Evolutionary conservation across 73 alveolate species (phyloP), one percentile per base, ranked within the genome.

Genomic region (Blepharisma stoltei): DNA sequence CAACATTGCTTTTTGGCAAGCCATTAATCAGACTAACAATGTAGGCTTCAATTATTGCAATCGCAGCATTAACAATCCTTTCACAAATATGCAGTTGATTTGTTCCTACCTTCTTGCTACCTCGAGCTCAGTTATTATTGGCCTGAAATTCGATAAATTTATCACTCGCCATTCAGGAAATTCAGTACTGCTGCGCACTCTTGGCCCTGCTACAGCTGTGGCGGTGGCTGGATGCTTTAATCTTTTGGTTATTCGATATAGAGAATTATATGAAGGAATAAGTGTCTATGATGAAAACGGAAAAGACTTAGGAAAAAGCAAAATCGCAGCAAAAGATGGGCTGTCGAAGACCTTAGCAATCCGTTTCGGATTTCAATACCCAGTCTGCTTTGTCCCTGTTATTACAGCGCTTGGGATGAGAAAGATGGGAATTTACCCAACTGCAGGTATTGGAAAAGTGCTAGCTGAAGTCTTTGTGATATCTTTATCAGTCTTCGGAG

Each of bases 201-300:
- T 81, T 43, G 82, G 86, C 14, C 70, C 88, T 37, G 82, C 69
- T n/a, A 45, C 87, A 6, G 95, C 95, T 3, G 91, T 81, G 6
- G 92, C 90, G 1, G 54, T 84, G 3, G 95, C 95, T 21, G 92
- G 92, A 0, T 88, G 82, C 83, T 47, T 67, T 23, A 88, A 88
- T 76, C 70, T 88, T n/a, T 47, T 68, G 55, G 68, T 84, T 66
- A 88, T 88, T 88, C 65, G 95, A 52, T 66, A 75, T 71, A 78
- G 84, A 76, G 95, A 88, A 50, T 49, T 77, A 44, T 46, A 54
- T 41, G 60, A 76, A 23, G 95, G 95, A 21, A 88, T 88, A 54
- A 81, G 45, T 54, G 54, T 88, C n/a, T 50, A 47, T 48, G 92
- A 88, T 67, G 83, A 80, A 50, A 81, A 81, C 7, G 92, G 91